Base-by-base conservation (phyloP, 345 rosid species). In the Gossypium raimondii region DNA sequence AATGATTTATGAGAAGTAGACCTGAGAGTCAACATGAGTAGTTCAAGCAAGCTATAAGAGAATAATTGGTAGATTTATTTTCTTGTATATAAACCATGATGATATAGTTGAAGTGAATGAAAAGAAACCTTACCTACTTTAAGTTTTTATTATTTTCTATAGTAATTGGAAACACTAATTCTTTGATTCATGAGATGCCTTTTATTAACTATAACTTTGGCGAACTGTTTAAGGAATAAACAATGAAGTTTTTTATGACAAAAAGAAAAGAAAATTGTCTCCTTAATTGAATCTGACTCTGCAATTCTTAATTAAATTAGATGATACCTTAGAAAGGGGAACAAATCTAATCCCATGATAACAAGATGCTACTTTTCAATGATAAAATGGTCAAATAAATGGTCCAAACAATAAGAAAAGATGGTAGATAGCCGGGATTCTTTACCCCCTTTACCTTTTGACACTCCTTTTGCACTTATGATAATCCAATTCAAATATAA, bases 271-370 rank as follows among this genome's bases (percentile, higher is more conserved):
- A 5, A 34, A 34, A 34, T 34, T 53, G 66, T 61, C 43, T 70
- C 20, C 12, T 43, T 70, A 25, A 41, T 60, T 52, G 57, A 69
- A 68, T 60, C 50, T 25, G 25, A 58, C 22, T 70, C 22, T 16
- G 65, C 11, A 62, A 70, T 61, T 41, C 74, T 69, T 74, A 70
- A 65, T 61, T 44, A 55, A 70, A 43, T 34, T 4, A 53, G 58
- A 70, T 78, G 75, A 68, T 63, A 47, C 61, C 43, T 70, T 51
- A 56, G 41, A 53, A 70, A 75, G 44, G 61, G 59, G 34, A 53
- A 6, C 61, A 75, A 63, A 51, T 61, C 70, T 41, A 45, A 50
- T 9, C 52, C 75, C 45, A 60, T 78, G 50, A 68, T 74, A 27
- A 53, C 48, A 51, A 73, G 60, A 34, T 34, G 34, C 51, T 14